A percentile compares a stretch with the other conserved stretches of the same genome.
phyloP scores from a whole-genome alignment of 2,329 filamentous ascomycete genomes.

The Claviceps capensis region DNA sequence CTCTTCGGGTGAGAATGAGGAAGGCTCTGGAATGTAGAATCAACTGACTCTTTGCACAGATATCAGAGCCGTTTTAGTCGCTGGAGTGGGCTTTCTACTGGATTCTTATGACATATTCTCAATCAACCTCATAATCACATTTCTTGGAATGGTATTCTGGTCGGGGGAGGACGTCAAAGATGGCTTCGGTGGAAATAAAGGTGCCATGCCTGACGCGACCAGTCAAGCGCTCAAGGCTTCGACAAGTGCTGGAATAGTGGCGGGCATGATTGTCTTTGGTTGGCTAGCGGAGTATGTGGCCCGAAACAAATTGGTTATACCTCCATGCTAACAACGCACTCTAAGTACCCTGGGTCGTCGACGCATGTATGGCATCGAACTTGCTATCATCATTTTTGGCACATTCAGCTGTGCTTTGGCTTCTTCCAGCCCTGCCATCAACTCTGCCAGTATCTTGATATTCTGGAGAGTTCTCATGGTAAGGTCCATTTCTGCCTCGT shows the following conservation, averaged over 20 bases:
- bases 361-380: conserved; percentile 69
- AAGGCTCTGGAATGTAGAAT: neutral
- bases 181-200: conserved; percentile 38
- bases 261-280: conserved; percentile 67
- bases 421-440: conserved; percentile 46
- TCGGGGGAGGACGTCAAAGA: conserved; percentile 28
- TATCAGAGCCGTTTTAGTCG: conserved; percentile 59
- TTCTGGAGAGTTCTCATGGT: conserved; percentile 68
- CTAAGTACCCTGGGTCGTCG: conserved; percentile 51
- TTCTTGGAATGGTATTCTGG: conserved; percentile 70
- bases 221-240: conserved; percentile 71
- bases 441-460: conserved; percentile 46
- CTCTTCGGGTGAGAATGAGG: neutral
- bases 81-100: conserved; percentile 72
- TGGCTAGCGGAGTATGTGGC: conserved; percentile 52
- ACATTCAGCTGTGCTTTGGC: conserved; percentile 55
- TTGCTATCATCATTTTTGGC: conserved; percentile 57
- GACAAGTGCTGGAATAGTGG: conserved; percentile 63
- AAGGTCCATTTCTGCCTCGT: conserved; percentile 9
- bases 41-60: conserved; percentile 23
- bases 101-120: conserved; percentile 76
- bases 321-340: conserved; percentile 7
- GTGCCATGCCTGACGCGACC: conserved; percentile 46
- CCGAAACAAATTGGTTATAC: neutral
- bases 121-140: conserved; percentile 57